Percentiles rank a stretch among this genome's conserved stretches.
Evolutionary conservation across 2,329 filamentous ascomycete species (phyloP).

Genomic region (Domatiomyces catenatus): DNA sequence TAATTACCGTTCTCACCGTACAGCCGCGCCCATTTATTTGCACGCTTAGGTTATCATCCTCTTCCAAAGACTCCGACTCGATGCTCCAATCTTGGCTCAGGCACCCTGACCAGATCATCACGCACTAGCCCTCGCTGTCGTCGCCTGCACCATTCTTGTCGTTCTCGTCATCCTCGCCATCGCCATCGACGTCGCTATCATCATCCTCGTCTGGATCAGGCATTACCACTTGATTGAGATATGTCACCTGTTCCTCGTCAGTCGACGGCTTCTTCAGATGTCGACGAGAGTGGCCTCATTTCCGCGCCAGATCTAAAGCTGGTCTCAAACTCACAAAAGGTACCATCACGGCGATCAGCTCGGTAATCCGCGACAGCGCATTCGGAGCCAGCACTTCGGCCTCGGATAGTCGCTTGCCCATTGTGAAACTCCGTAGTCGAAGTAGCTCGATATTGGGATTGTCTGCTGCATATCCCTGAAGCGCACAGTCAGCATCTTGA

Average conservation of each 20-base stretch:
- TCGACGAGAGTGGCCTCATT: background rate
- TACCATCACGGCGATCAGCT: constrained; percentile 52
- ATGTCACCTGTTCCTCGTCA: constrained; percentile 41
- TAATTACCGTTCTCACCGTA: background rate
- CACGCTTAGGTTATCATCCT: background rate
- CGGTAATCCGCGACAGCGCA: constrained; percentile 49
- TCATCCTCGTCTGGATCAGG: constrained; percentile 39
- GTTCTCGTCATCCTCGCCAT: constrained; percentile 7
- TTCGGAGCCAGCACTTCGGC: constrained; percentile 45
- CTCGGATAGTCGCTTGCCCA: constrained; percentile 53
- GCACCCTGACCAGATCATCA: background rate
- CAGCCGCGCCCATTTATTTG: background rate
- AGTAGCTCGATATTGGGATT: constrained; percentile 69
- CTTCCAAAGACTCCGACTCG: background rate
- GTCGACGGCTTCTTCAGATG: background rate
- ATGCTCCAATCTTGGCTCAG: background rate
- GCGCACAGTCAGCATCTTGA: background rate
- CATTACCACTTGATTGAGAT: constrained; percentile 59
- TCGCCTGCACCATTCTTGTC: background rate
- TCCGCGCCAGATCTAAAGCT: background rate
- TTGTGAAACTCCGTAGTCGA: constrained; percentile 63
- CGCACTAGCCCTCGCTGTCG: background rate
- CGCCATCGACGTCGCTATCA: constrained; percentile 15
- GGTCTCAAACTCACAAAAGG: constrained; percentile 62
- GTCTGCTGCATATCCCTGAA: constrained; percentile 55